Conservation (phyloP, 2,329 filamentous ascomycete genomes). For the Neofusicoccum parvum region DNA sequence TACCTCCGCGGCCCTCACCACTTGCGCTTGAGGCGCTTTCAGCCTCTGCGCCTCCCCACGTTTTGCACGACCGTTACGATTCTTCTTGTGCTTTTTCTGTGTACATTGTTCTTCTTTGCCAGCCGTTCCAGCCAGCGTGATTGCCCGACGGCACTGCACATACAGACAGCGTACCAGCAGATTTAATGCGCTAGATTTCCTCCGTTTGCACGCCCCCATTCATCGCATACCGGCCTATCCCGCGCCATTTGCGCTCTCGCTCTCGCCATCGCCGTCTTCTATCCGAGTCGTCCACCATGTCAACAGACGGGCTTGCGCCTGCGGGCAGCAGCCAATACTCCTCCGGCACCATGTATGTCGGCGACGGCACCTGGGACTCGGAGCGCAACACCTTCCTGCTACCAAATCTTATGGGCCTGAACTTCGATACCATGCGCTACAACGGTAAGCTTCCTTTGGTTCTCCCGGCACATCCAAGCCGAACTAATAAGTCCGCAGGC, state of each 20-base stretch:
- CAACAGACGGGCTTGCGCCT: slow-evolving; percentile 62
- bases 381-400: slow-evolving; percentile 75
- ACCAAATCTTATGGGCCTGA: slow-evolving; percentile 74
- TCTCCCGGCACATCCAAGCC: background rate
- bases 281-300: slow-evolving; percentile 48
- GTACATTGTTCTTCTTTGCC: slow-evolving; percentile 9
- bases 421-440: slow-evolving; percentile 81
- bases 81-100: background rate
- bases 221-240: background rate
- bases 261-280: too few relatives aligned
- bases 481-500: slow-evolving; percentile 50
- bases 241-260: too few relatives aligned
- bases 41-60: background rate
- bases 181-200: background rate
- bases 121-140: background rate
- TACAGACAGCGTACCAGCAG: background rate
- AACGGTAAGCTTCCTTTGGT: slow-evolving; percentile 62
- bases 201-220: background rate
- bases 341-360: slow-evolving; percentile 74
- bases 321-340: slow-evolving; percentile 73
- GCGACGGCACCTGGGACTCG: slow-evolving; percentile 83
- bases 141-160: slow-evolving; percentile 3
- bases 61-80: slow-evolving; percentile 15
- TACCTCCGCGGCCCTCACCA: background rate
- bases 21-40: background rate